Conservation (phyloP, 306 rosid species). For the Quercus aquifolioides region DNA sequence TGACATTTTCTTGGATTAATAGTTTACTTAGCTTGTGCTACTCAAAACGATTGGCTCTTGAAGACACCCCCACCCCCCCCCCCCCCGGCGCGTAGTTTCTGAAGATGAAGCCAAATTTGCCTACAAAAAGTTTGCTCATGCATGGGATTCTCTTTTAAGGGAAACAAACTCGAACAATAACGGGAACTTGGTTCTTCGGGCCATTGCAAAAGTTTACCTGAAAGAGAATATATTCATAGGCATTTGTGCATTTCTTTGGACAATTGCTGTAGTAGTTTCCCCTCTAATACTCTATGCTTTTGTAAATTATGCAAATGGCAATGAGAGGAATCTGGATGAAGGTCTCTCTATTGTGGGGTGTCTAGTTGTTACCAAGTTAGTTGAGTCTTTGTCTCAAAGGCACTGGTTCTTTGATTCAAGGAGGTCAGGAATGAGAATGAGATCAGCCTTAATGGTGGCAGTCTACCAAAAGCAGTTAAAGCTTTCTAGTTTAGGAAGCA, state of each 20-base stretch:
- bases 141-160: conserved; percentile 42
- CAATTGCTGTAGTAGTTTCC: conserved; percentile 44
- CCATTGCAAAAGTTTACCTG: conserved; percentile 37
- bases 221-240: conserved; percentile 37
- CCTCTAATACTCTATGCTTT: conserved; percentile 68
- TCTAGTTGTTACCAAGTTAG: conserved; percentile 39
- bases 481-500: conserved; percentile 61
- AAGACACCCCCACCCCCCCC: conserved; percentile 46
- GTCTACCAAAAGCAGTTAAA: conserved; percentile 63
- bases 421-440: conserved; percentile 72
- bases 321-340: conserved; percentile 17
- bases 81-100: conserved; percentile 43
- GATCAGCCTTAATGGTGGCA: conserved; percentile 81
- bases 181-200: conserved; percentile 46
- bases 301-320: conserved; percentile 45
- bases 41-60: too few relatives aligned
- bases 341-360: conserved; percentile 55
- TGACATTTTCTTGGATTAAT: too few relatives aligned
- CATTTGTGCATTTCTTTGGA: conserved; percentile 39
- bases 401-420: conserved; percentile 60
- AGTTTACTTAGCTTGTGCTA: too few relatives aligned
- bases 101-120: conserved; percentile 61
- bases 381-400: conserved; percentile 66
- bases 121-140: conserved; percentile 38
- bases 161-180: conserved; percentile 30